Evolutionary conservation across 2,329 filamentous ascomycete species (phyloP).

Genomic region (Penicillium sp.): DNA sequence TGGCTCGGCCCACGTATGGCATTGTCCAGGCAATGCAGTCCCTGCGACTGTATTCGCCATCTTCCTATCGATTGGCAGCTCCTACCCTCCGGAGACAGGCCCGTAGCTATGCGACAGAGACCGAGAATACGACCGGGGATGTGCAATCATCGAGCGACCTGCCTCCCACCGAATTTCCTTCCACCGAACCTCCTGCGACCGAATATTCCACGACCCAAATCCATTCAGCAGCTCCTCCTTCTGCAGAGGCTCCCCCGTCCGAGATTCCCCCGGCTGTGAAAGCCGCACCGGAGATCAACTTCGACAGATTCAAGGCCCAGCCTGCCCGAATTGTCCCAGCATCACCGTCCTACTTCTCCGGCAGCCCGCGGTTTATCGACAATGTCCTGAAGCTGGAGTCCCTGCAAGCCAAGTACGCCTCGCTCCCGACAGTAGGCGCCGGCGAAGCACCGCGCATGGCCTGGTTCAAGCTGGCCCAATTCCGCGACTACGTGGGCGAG

Average conservation of each 20-base stretch:
- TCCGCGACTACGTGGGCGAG: conserved; percentile 70
- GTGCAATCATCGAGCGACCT: neutral
- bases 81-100: conserved; percentile 18
- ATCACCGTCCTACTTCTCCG: conserved; percentile 94
- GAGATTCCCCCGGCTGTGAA: conserved; percentile 2
- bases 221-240: neutral
- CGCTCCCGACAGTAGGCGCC: conserved; percentile 66
- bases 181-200: neutral
- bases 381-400: conserved; percentile 70
- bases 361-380: conserved; percentile 81
- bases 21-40: conserved; percentile 36
- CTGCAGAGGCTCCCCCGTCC: neutral
- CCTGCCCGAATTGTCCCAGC: conserved; percentile 74
- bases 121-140: neutral
- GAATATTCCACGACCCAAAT: neutral
- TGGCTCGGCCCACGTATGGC: conserved; percentile 40
- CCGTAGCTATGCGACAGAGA: conserved; percentile 32
- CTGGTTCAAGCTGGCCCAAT: conserved; percentile 78
- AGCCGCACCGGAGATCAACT: conserved; percentile 37
- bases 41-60: conserved; percentile 28
- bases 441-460: conserved; percentile 69
- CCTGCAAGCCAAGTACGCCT: conserved; percentile 68
- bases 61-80: conserved; percentile 26
- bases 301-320: conserved; percentile 27
- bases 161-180: neutral